These are phyloP conservation scores for Gynandropsis gynandra DNA, from an alignment of 345 rosid species.

Conservation along the genomic window DNA sequence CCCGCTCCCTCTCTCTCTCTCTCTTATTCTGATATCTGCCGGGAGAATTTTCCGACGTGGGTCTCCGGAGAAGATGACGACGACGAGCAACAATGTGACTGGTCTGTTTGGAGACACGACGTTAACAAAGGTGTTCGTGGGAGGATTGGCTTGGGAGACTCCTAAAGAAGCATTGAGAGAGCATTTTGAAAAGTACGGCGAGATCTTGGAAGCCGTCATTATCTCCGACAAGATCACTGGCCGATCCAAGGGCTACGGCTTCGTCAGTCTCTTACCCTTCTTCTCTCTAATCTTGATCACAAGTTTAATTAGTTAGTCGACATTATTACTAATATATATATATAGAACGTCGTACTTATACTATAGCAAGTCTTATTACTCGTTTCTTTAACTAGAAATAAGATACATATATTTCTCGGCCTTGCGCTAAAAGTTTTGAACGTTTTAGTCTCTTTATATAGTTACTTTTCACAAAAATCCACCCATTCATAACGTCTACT, in stretches of 20 bases:
- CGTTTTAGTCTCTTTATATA: no score
- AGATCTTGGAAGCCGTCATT: conserved; percentile 90
- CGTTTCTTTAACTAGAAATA: no score
- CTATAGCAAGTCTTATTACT: no score
- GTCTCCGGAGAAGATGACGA: conserved; percentile 25
- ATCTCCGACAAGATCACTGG: conserved; percentile 86
- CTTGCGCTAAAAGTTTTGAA: no score
- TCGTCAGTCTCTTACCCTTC: conserved; percentile 37
- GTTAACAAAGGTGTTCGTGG: conserved; percentile 90
- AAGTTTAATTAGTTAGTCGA: no score
- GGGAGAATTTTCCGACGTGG: not conserved
- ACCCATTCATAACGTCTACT: not conserved
- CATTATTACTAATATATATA: no score
- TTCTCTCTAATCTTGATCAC: not conserved
- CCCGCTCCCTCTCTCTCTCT: conserved; percentile 5
- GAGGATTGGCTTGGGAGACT: conserved; percentile 97
- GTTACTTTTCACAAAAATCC: no score
- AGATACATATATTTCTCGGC: no score
- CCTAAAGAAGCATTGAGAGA: conserved; percentile 73
- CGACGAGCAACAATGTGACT: conserved; percentile 38
- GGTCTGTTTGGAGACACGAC: conserved; percentile 86
- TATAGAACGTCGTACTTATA: no score
- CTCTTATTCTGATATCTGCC: not conserved
- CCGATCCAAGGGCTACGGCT: conserved; percentile 98
- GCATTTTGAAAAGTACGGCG: conserved; percentile 87